Evolutionary conservation across 495 filamentous ascomycete species (phyloP), one percentile per base, ranked within the genome.

Genomic region (Aspergillus affinis): DNA sequence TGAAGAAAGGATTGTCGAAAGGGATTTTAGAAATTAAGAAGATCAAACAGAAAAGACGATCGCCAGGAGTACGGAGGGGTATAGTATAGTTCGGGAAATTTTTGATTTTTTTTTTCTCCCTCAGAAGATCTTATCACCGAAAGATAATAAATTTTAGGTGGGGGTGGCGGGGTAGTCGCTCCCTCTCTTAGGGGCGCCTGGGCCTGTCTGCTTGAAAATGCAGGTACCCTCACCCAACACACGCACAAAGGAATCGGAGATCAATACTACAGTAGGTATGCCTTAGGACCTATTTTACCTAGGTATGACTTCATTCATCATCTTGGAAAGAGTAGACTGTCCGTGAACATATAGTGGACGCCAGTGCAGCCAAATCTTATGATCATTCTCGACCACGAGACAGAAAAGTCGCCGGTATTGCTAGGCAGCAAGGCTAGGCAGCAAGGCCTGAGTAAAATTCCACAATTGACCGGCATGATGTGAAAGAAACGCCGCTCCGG

Each of bases 111-210:
- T 41, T 41, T 13, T 15, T 26, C 23, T 26, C 23, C 23, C 23
- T 26, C 23, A 41, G 13, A 41, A 41, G 67, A 72, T 72, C 70
- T 72, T 72, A 72, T 72, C 70, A 58, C 58, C 21, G 54, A 51
- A 50, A 61, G 69, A 70, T 72, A 68, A 66, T 69, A 67, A 69
- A 54, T 67, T 65, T 69, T 70, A 65, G 67, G 69, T 64, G 69
- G 67, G 23, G 67, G 67, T 69, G 69, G 69, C 65, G 69, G 69
- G 69, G 69, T 63, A 27, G 50, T 36, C 23, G 19, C 47, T 57
- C 36, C 36, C 15, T 41, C 36, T 51, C 49, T 59, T 26, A 26
- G 23, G 23, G 23, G 23, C 23, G 23, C 23, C 23, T 26, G 4
- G 23, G 23, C 23, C 23, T 26, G 23, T 4, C 23, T 26, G 23